These are phyloP conservation scores for Mediolabrus comicus DNA, from an alignment of 108 stramenopile genomes.

Conservation along the genomic window DNA sequence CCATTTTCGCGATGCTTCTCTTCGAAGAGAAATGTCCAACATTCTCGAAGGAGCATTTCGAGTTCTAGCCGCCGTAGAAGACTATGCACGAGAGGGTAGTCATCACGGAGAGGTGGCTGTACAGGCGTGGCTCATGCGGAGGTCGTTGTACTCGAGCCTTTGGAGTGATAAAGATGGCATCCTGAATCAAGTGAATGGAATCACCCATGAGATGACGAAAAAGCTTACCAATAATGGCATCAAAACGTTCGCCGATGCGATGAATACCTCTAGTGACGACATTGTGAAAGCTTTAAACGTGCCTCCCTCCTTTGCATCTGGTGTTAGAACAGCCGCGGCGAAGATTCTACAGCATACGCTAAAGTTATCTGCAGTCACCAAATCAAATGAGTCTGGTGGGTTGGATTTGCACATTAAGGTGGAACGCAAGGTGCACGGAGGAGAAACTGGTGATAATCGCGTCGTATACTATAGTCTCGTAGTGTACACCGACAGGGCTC, in stretches of 20 bases:
- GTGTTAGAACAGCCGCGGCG: slow-evolving; percentile 47
- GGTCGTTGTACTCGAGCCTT: slow-evolving; percentile 58
- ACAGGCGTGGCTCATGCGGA: slow-evolving; percentile 55
- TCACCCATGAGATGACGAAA: slow-evolving; percentile 51
- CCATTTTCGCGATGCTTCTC: slow-evolving; percentile 60
- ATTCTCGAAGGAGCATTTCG: slow-evolving; percentile 60
- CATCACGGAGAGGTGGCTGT: slow-evolving; percentile 61
- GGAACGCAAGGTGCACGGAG: slow-evolving; percentile 10
- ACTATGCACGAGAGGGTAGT: slow-evolving; percentile 70
- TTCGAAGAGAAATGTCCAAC: slow-evolving; percentile 68
- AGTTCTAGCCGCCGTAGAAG: slow-evolving; percentile 71
- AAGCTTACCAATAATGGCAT: slow-evolving; percentile 59
- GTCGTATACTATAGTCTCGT: slow-evolving; percentile 61
- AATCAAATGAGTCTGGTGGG: slow-evolving; percentile 19
- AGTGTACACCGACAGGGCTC: slow-evolving; percentile 70
- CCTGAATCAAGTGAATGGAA: slow-evolving; percentile 72
- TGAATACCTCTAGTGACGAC: slow-evolving; percentile 40
- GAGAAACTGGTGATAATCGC: slow-evolving; percentile 5
- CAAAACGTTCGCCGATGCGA: slow-evolving; percentile 67
- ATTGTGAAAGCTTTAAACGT: slow-evolving; percentile 54
- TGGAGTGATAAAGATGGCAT: slow-evolving; percentile 76
- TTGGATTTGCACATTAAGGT: slow-evolving; percentile 26
- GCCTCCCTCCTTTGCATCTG: slow-evolving; percentile 58
- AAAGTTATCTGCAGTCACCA: slow-evolving; percentile 46
- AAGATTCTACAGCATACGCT: slow-evolving; percentile 60